A percentile compares a stretch with the other conserved stretches of the same genome.
Evolutionary conservation across 2,329 filamentous ascomycete genomes (phyloP).

Genomic region (Ophiostoma triangulosporum): DNA sequence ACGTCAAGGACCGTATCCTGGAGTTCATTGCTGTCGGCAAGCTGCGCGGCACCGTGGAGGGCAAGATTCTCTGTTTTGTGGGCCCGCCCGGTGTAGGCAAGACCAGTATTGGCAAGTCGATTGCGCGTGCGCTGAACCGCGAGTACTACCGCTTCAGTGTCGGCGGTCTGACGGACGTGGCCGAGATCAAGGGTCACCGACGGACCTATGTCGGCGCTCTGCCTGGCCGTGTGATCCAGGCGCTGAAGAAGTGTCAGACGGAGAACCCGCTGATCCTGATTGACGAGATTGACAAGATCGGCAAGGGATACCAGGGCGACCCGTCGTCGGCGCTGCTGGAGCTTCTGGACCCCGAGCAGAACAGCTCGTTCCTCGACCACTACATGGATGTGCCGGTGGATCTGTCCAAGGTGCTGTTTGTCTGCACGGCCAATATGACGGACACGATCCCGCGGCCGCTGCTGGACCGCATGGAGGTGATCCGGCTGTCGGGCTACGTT

Average conservation of each 20-base stretch:
- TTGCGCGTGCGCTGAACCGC: constrained; percentile 83
- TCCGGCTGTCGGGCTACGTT: constrained; percentile 90
- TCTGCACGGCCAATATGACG: constrained; percentile 98
- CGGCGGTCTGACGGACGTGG: constrained; percentile 89
- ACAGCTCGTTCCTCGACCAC: constrained; percentile 92
- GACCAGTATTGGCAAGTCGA: constrained; percentile 97
- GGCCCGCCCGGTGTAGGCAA: constrained; percentile 96
- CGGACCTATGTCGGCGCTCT: constrained; percentile 93
- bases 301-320: constrained; percentile 89
- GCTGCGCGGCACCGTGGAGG: constrained; percentile 89
- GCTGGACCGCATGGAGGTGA: constrained; percentile 94
- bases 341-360: constrained; percentile 90
- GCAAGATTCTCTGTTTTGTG: constrained; percentile 96
- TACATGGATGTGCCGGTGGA: constrained; percentile 98
- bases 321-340: constrained; percentile 89
- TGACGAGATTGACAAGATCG: constrained; percentile 97
- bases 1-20: constrained; percentile 95
- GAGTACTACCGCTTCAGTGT: constrained; percentile 99
- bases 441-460: constrained; percentile 92
- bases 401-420: constrained; percentile 92
- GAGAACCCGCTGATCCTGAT: constrained; percentile 95
- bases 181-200: constrained; percentile 95
- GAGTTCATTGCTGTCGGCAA: constrained; percentile 99
- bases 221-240: constrained; percentile 93
- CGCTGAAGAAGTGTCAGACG: constrained; percentile 96